These are phyloP conservation scores for Scedosporium aurantiacum DNA, from an alignment of 2,329 filamentous ascomycete species.

Conservation along the genomic window DNA sequence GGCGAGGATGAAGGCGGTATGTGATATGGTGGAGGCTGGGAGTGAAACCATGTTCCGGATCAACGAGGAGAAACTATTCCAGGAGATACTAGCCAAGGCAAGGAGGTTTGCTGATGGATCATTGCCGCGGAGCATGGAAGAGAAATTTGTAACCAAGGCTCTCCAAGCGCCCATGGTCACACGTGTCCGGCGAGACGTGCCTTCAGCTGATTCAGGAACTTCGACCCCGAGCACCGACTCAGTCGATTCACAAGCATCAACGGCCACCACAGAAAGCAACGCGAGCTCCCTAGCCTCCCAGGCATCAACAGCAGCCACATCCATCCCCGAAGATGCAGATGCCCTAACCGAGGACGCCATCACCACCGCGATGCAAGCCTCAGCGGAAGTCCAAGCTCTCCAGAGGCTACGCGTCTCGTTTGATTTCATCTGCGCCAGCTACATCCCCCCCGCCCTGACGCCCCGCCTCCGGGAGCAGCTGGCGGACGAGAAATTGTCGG, in stretches of 20 bases:
- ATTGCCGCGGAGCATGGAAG: constrained; percentile 72
- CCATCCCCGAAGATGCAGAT: constrained; percentile 23
- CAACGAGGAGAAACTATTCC: constrained; percentile 58
- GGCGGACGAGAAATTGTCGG: constrained; percentile 18
- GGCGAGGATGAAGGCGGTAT: constrained; percentile 56
- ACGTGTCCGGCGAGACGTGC: constrained; percentile 35
- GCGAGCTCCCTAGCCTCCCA: constrained; percentile 21
- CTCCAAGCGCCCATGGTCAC: constrained; percentile 67
- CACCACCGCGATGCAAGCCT: constrained; percentile 32
- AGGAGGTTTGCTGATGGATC: constrained; percentile 51
- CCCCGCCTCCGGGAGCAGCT: constrained; percentile 30
- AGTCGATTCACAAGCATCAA: constrained; percentile 31
- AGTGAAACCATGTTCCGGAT: constrained; percentile 79
- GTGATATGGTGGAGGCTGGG: constrained; percentile 72
- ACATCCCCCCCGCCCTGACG: constrained; percentile 38
- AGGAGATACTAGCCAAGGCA: constrained; percentile 60
- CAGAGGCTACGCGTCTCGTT: constrained; percentile 56
- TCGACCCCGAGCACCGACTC: constrained; percentile 20
- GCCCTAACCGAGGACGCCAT: constrained; percentile 21
- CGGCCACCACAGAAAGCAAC: constrained; percentile 22
- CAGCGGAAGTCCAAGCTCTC: constrained; percentile 40
- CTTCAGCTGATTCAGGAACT: not conserved
- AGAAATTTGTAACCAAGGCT: constrained; percentile 65
- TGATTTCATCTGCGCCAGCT: constrained; percentile 51
- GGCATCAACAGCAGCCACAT: constrained; percentile 34